Percentiles rank a stretch among this genome's conserved stretches.
These are phyloP conservation scores for Macrolepiota fuliginosa DNA, from an alignment of 768 basidiomycete genomes.

Conservation along the genomic window DNA sequence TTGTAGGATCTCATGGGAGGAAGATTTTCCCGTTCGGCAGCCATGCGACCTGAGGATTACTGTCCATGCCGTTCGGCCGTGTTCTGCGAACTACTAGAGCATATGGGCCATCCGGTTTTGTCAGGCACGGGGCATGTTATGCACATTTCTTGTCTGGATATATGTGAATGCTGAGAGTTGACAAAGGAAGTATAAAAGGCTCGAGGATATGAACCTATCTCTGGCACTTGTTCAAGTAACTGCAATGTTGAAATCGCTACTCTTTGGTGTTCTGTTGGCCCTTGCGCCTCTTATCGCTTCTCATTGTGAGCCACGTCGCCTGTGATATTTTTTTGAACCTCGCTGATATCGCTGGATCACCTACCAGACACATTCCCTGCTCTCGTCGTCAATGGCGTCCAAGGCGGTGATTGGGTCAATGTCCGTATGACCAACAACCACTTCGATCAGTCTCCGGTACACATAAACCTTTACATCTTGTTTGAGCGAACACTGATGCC, in stretches of 20 bases:
- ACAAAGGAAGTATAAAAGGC: background rate
- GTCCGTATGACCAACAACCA: slow-evolving; percentile 47
- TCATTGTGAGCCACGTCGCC: slow-evolving; percentile 23
- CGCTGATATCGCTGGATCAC: slow-evolving; percentile 17
- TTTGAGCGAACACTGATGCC: background rate
- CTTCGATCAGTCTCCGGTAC: slow-evolving; percentile 35
- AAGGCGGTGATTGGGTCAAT: slow-evolving; percentile 37
- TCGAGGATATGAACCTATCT: background rate
- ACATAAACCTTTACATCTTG: background rate
- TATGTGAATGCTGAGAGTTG: background rate
- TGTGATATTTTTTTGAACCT: background rate
- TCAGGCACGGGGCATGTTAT: background rate
- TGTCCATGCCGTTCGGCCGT: background rate
- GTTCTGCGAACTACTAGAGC: background rate
- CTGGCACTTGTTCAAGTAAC: background rate
- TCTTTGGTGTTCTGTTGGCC: slow-evolving; percentile 17
- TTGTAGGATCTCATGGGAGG: background rate
- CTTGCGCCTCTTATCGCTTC: slow-evolving; percentile 21
- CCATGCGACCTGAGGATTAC: background rate
- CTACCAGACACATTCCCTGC: slow-evolving; percentile 38
- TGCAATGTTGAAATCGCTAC: background rate
- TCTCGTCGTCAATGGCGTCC: slow-evolving; percentile 37
- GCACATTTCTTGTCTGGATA: background rate
- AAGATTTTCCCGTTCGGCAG: background rate
- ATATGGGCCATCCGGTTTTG: background rate